Base-by-base conservation (phyloP, 352 stramenopile genomes). In the Poterioochromonas sp. region DNA sequence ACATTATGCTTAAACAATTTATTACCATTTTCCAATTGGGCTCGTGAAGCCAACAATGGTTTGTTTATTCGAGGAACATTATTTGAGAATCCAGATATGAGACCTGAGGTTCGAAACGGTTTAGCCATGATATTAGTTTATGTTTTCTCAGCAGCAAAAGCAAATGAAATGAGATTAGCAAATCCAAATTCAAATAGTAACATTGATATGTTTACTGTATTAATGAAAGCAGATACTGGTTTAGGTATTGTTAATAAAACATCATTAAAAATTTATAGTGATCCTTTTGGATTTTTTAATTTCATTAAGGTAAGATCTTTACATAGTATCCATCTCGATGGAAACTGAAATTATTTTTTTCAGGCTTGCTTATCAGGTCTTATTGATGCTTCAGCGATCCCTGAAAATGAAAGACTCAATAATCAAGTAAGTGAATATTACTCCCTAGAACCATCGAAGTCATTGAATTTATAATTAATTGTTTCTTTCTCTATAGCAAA, bases 241-340 rank as follows among this genome's bases (percentile, higher is more conserved):
- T 40, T 74, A 40, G 65, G 65, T 11, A 74, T 74, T 58, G 65
- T 74, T 8, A 74, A 74, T 37, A 74, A 74, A 39, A 74, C 65
- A 35, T 74, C 65, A 54, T 35, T 74, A 8, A 74, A 74, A 37
- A 74, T 74, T 8, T 74, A 74, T 54, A 74, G n/a, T 37, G 65
- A 74, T 54, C 65, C 65, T n/a, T 74, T 26, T 54, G n/a, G 40
- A 12, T 74, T 34, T 35, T 74, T 74, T n/a, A 35, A 74, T 58
- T 74, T 74, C n/a, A 58, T 74, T 12, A 74, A 74, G 65, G 65
- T 73, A 73, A 73, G 12, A 8, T 39, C 29, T 8, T 39, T 15
- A 15, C 58, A 15, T 68, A 40, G 12, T 15, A n/a, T 20, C 20
- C 44, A 20, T 53, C 8, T 53, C 44, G 8, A 53, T 53, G 44